Percentiles rank a stretch among this genome's conserved stretches.
These are phyloP conservation scores for Tolypocladium tropicale DNA, from an alignment of 2,329 filamentous ascomycete species.

Conservation along the genomic window DNA sequence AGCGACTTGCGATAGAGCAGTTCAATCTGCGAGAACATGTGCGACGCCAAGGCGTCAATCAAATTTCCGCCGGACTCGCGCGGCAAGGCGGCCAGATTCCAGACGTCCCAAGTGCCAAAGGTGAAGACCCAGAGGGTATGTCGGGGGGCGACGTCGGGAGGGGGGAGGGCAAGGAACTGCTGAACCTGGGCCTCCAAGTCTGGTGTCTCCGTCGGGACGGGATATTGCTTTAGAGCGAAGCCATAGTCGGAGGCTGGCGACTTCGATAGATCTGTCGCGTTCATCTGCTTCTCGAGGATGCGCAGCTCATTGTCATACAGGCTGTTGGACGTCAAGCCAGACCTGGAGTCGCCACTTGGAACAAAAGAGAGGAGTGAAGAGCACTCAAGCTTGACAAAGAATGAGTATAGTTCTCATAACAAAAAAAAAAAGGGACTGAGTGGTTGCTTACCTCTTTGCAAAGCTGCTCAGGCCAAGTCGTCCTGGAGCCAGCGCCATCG, in stretches of 20 bases:
- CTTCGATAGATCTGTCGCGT: slow-evolving; percentile 18
- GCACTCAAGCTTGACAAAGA: slow-evolving; percentile 32
- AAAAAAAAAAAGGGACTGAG: too few relatives aligned
- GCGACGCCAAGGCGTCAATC: slow-evolving; percentile 24
- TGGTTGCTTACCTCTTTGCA: slow-evolving; percentile 33
- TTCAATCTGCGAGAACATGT: slow-evolving; percentile 36
- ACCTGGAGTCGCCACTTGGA: slow-evolving; percentile 33
- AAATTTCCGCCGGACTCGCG: slow-evolving; percentile 23
- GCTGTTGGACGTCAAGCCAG: slow-evolving; percentile 39
- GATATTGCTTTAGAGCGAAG: slow-evolving; percentile 32
- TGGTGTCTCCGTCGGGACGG: slow-evolving; percentile 23
- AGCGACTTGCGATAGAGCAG: slow-evolving; percentile 33
- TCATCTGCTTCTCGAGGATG: slow-evolving; percentile 23
- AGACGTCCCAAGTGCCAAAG: slow-evolving; percentile 45
- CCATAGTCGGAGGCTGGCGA: slow-evolving; percentile 31
- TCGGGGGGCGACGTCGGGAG: slow-evolving; percentile 20
- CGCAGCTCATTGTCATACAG: slow-evolving; percentile 35
- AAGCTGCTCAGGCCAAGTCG: slow-evolving; percentile 37
- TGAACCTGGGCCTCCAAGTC: slow-evolving; percentile 35
- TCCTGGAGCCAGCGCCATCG: slow-evolving; percentile 11
- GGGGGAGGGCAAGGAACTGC: slow-evolving; percentile 31
- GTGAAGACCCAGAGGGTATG: slow-evolving; percentile 44
- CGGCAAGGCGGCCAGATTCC: slow-evolving; percentile 39
- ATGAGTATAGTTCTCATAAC: neutral
- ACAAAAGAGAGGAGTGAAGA: slow-evolving; percentile 34